Evolutionary conservation across 306 rosid genomes (phyloP), one percentile per base, ranked within the genome.

Genomic region (Betula pendula): DNA sequence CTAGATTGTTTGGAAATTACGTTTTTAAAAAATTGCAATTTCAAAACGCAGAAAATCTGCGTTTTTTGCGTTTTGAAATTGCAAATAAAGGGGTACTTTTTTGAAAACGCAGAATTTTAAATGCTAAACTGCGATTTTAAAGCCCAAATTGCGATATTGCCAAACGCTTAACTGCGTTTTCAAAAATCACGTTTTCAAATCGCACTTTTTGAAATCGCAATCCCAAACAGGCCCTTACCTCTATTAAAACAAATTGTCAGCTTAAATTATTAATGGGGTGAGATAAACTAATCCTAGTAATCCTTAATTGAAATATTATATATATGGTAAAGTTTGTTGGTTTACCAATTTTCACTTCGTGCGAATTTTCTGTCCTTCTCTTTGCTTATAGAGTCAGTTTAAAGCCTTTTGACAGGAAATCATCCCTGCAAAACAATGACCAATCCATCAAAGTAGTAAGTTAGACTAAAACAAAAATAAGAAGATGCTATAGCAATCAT

Each of bases 331-430:
- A 19, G 45, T 35, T 33, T 65, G 12, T 38, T 65, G 35, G 15
- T 13, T 35, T 35, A 35, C 19, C 70, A 8, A 24, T 65, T 33
- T 65, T 65, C 70, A 65, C 70, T 35, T 65, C 19, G 68, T 10
- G 6, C 29, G 43, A 6, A 38, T 29, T 12, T 6, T 22, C 25
- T 38, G 8, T 66, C 73, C 70, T 47, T 7, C 45, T n/a, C 33
- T 43, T 45, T 52, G 76, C 63, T 52, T 79, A 85, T 14, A 85
- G 70, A 79, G 48, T 75, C 82, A 85, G 56, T 66, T 83, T 86
- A 78, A 86, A 86, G 50, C 89, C 89, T 62, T 83, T 70, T 3
- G 87, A 79, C 73, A 86, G 81, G 66, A 86, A 86, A 55, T 80
- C 83, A 66, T 86, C 89, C 79, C 68, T 58, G 72, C 52, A 68